Base-by-base conservation (phyloP, 1,284 basidiomycete species). In the Clitocybe nebularis region DNA sequence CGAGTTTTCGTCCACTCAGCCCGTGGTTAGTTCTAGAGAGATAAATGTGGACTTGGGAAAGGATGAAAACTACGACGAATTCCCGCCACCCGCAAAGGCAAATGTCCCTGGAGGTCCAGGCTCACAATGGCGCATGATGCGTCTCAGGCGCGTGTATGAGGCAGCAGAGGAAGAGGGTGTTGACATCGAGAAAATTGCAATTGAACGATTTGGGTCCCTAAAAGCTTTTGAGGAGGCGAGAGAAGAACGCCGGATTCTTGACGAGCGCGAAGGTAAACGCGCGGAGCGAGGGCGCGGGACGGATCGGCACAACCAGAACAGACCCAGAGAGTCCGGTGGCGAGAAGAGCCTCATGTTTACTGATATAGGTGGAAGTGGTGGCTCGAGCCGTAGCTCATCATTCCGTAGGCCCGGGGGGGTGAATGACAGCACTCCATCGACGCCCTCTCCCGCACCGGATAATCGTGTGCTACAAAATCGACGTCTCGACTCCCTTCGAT, bases 81-180 rank as follows among this genome's bases (percentile, higher is more conserved):
- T 78, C 0, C 62, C 73, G 4, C 61, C 72, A 48, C 60, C 69
- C 6, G 62, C 74, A 0, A 81, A 81, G 65, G 57, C 75, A 30
- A 54, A 69, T 36, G 79, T 74, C 1, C 89, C 90, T 0, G 93
- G 94, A 1, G 92, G 90, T 0, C 89, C 93, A 2, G 95, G 95
- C 7, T 91, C 90, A 11, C 84, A 85, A 58, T 99, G 95, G 95
- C 82, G 95, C 16, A 97, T 98, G 94, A 93, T 92, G 84, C 93
- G 94, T 60, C 78, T 99, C 1, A 81, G 85, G 25, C 75, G 90
- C 9, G 84, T 93, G 1, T 93, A 89, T 59, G 94, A 98, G 61
- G 79, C 88, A 3, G 92, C 89, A 0, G 84, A 93, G 48, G 92
- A 95, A 56, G 91, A 94, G 53, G 77, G 78, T 2, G 68, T 77